phyloP scores from a whole-genome alignment of 768 basidiomycete genomes.

The Cystofilobasidium bisporidii region DNA sequence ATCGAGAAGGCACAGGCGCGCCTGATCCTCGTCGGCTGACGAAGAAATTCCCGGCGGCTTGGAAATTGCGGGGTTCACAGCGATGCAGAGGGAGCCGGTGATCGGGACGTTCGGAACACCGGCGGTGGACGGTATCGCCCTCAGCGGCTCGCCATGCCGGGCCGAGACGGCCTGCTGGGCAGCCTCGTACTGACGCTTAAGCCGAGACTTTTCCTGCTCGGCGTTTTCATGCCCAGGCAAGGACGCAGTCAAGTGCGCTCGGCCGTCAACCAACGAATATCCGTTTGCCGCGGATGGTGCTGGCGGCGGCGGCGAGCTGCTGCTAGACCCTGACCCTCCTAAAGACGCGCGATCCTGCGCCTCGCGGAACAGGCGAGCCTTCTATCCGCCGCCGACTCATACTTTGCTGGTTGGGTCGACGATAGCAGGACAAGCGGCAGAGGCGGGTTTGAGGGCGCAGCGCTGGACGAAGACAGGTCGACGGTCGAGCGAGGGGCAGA shows the following conservation, averaged over 20 bases:
- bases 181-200: constrained; percentile 1
- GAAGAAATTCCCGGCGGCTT: too few species aligned
- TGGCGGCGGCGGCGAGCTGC: neutral
- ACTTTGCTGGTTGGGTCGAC: neutral
- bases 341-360: neutral
- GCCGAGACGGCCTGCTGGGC: constrained; percentile 11
- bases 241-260: neutral
- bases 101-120: too few species aligned
- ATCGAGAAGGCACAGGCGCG: constrained; percentile 1
- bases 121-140: neutral
- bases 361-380: constrained; percentile 8
- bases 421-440: too few species aligned
- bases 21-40: constrained; percentile 9
- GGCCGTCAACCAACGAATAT: neutral
- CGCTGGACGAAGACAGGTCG: too few species aligned
- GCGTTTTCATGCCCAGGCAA: neutral
- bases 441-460: too few species aligned
- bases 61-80: too few species aligned
- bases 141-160: neutral
- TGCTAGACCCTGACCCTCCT: neutral
- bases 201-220: constrained; percentile 16
- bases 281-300: neutral
- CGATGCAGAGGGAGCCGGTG: neutral
- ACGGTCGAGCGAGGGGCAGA: too few species aligned
- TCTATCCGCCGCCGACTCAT: constrained; percentile 12